These are phyloP conservation scores for Solanum clarkiae DNA, from an alignment of 257 asterid genomes.

Conservation along the genomic window DNA sequence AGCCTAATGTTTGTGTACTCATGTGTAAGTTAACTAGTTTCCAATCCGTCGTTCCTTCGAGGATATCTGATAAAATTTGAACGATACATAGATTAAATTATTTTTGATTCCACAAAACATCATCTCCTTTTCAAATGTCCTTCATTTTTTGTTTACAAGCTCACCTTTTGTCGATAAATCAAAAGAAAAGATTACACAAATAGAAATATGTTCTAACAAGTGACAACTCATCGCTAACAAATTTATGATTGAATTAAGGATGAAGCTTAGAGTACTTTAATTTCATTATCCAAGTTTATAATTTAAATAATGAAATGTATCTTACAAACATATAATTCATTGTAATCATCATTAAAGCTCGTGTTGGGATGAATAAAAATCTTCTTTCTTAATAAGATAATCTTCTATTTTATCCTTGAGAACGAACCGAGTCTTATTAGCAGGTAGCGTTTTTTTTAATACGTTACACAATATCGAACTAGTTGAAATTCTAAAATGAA, in stretches of 20 bases:
- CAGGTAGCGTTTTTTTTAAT: neutral
- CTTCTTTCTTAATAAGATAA: neutral
- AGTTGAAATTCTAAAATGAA: neutral
- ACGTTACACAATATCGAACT: neutral
- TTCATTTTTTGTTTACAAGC: neutral
- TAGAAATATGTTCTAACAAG: neutral
- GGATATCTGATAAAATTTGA: neutral
- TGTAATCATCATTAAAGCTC: no score
- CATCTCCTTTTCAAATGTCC: neutral
- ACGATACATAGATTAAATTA: neutral
- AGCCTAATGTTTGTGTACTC: neutral
- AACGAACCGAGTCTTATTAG: neutral
- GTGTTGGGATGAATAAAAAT: neutral
- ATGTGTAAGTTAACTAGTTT: neutral
- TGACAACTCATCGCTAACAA: neutral
- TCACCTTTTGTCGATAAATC: neutral
- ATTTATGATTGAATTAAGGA: neutral
- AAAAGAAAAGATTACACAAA: neutral
- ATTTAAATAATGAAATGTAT: no score
- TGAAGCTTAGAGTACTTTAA: no score
- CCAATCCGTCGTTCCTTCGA: no score
- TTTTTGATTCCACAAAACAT: neutral
- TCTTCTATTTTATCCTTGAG: neutral
- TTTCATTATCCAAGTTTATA: no score
- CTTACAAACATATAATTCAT: no score